Evolutionary conservation across 108 stramenopile species (phyloP).

Genomic region (Asterionellopsis glacialis): DNA sequence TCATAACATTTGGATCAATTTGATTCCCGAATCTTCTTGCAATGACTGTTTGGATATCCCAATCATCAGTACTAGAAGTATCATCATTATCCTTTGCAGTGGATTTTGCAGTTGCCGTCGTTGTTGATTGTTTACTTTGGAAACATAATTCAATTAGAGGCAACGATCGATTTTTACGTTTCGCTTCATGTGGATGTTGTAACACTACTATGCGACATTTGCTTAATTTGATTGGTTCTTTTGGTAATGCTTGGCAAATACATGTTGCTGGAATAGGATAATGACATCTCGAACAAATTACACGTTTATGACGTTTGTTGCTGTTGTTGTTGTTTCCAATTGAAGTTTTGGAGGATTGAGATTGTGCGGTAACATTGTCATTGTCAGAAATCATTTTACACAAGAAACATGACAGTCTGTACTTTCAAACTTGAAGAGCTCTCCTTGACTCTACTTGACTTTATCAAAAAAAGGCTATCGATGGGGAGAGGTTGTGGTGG

Average conservation of each 20-base stretch:
- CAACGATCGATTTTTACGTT: conserved; percentile 61
- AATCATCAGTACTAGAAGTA: conserved; percentile 7
- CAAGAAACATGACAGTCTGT: too few relatives aligned
- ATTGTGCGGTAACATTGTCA: too few relatives aligned
- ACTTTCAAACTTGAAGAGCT: too few relatives aligned
- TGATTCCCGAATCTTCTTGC: conserved; percentile 43
- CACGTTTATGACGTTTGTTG: too few relatives aligned
- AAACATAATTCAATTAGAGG: conserved; percentile 66
- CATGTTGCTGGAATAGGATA: conserved; percentile 47
- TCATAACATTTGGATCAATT: neutral
- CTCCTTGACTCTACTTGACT: too few relatives aligned
- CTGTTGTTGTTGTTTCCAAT: too few relatives aligned
- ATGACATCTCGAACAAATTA: conserved; percentile 40
- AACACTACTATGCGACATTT: conserved; percentile 41
- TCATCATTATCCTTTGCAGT: neutral
- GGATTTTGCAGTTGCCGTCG: neutral
- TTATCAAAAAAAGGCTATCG: too few relatives aligned
- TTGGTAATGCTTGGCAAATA: conserved; percentile 52
- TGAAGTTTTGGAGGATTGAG: too few relatives aligned
- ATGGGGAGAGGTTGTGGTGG: too few relatives aligned
- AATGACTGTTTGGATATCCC: conserved; percentile 32
- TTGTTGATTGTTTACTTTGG: conserved; percentile 2
- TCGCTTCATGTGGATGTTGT: conserved; percentile 72
- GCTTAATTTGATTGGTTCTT: conserved; percentile 25
- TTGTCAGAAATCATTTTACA: too few relatives aligned